Evolutionary conservation across 2,329 filamentous ascomycete genomes (phyloP), one percentile per base, ranked within the genome.

Genomic region (Gliomastix tumulicola): DNA sequence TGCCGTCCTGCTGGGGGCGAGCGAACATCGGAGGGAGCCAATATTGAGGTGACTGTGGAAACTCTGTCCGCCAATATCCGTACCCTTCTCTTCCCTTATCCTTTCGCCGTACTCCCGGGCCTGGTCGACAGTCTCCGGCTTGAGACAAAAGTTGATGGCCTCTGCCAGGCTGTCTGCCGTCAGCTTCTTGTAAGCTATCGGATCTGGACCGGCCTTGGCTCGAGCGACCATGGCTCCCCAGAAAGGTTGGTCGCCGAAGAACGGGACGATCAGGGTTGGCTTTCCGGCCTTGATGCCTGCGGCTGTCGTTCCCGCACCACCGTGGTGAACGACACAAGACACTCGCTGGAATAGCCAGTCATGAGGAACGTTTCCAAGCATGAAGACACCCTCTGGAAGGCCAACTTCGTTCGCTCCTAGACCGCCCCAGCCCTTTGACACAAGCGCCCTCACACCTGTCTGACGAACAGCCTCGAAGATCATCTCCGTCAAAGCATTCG

Each of bases 361-460:
- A 44, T 94, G 88, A 2, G 88, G 88, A 31, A 82, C 79, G 49
- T 90, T 92, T 10, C 84, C 87, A 25, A 94, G 68, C 77, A 94
- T 87, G 53, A 85, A 87, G 3, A 94, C 78, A 5, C 79, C 77
- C 3, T 88, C 77, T 0, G 86, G 86, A n/a, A 88, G 60, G 2
- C 73, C 74, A 4, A 84, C 54, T 21, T 78, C 67, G 48, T 88
- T 83, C 0, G 76, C 82, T 21, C 87, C 88, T 7, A 94, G 68
- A 1, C 87, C 87, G 34, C 88, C 87, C 88, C 88, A 94, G 13
- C 88, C 88, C 51, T 90, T 88, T 0, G 86, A 90, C 1, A 94
- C 82, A 2, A 94, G 63, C 3, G 87, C 88, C 39, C 88, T 71
- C n/a, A 85, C 72, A 2, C 84, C 83, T 1, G 80, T 70, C 9